A percentile compares a stretch with the other conserved stretches of the same genome.
Evolutionary conservation across 2,329 filamentous ascomycete species (phyloP).

Genomic region (Madurella mycetomatis): DNA sequence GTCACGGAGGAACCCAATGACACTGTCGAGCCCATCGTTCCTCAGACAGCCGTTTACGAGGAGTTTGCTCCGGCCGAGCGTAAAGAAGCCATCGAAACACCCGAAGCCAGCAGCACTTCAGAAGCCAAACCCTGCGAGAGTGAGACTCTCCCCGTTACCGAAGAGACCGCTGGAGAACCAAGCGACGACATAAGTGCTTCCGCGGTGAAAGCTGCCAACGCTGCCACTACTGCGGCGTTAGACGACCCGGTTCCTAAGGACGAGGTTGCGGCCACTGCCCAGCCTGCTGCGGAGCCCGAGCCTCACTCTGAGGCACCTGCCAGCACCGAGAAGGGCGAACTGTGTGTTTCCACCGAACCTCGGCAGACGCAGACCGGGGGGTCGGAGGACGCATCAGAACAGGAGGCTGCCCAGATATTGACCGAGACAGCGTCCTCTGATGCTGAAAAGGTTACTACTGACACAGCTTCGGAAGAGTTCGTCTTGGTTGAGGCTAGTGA

Average conservation of each 20-base stretch:
- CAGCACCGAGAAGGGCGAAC: neutral
- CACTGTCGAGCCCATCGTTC: neutral
- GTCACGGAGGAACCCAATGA: slow-evolving; percentile 16
- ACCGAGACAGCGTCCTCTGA: neutral
- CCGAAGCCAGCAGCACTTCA: neutral
- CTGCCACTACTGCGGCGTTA: neutral
- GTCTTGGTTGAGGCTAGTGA: slow-evolving; percentile 15
- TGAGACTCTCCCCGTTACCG: neutral
- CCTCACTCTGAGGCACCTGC: neutral
- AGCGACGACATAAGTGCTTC: neutral
- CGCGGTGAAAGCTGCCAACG: neutral
- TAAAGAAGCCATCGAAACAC: neutral
- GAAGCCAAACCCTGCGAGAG: neutral
- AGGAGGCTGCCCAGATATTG: neutral
- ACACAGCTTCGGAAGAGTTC: slow-evolving; percentile 16
- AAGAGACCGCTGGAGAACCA: neutral
- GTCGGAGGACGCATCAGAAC: neutral
- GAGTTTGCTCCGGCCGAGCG: neutral
- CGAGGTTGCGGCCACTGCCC: neutral
- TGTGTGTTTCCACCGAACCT: neutral
- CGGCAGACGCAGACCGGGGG: neutral
- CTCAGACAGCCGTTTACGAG: neutral
- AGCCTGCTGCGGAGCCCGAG: neutral
- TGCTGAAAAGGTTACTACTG: neutral
- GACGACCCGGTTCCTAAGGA: no score